Evolutionary conservation across 495 filamentous ascomycete genomes (phyloP).

Genomic region (Penicillium atrosanguineum): DNA sequence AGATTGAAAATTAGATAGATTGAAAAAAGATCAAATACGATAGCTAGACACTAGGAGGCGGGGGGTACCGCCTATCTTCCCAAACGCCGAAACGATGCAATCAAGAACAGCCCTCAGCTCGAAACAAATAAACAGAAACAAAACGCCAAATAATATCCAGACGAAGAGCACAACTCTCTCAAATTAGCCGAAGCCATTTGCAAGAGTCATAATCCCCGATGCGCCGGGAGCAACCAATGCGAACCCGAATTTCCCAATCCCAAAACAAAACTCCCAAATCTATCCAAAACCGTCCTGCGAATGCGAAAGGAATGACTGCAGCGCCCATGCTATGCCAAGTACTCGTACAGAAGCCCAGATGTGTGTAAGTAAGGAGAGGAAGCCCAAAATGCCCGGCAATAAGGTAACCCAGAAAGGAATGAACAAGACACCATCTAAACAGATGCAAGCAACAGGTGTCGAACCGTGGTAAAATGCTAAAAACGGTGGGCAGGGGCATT

Average conservation of each 20-base stretch:
- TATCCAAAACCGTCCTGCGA: slow-evolving; percentile 37
- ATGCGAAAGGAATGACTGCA: slow-evolving; percentile 47
- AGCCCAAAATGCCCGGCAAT: slow-evolving; percentile 37
- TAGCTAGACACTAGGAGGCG: slow-evolving; percentile 4
- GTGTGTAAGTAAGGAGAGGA: slow-evolving; percentile 35
- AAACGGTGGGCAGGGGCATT: slow-evolving; percentile 30
- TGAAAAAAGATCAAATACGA: slow-evolving; percentile 5
- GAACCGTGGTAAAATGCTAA: slow-evolving; percentile 17
- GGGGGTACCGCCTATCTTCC: slow-evolving; percentile 8
- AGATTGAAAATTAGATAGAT: neutral
- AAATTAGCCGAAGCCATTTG: neutral
- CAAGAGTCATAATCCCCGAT: neutral
- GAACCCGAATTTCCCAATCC: slow-evolving; percentile 9
- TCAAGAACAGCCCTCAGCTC: slow-evolving; percentile 24
- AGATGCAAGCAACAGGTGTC: slow-evolving; percentile 25
- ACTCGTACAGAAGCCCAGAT: slow-evolving; percentile 39
- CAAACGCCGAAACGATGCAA: slow-evolving; percentile 31
- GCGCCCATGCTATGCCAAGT: slow-evolving; percentile 44
- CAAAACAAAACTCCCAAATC: slow-evolving; percentile 21
- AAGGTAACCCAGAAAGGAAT: slow-evolving; percentile 37
- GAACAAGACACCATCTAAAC: slow-evolving; percentile 42
- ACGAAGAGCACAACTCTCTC: neutral
- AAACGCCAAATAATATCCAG: slow-evolving; percentile 17
- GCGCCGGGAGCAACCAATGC: slow-evolving; percentile 9
- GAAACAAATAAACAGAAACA: slow-evolving; percentile 12